phyloP scores from a whole-genome alignment of 1,139 yeast species.

The Yamadazyma dendronema region DNA sequence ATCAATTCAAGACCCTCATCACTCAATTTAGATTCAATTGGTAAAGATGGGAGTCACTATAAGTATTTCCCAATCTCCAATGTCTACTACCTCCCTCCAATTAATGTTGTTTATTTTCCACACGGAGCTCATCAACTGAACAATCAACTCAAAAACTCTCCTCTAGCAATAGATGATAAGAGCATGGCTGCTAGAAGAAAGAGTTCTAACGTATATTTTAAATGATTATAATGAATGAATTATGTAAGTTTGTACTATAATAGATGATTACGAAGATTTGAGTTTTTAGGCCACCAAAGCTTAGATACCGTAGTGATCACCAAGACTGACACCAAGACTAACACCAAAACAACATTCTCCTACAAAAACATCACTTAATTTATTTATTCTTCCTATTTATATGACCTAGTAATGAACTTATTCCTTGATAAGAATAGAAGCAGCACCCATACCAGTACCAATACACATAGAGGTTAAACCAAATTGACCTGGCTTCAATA shows the following conservation, averaged over 20 bases:
- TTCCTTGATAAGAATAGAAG: conserved; percentile 73
- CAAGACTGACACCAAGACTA: too few species aligned
- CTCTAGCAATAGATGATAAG: conserved; percentile 14
- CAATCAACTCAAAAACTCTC: conserved; percentile 5
- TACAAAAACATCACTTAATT: too few species aligned
- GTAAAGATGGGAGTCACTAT: conserved; percentile 24
- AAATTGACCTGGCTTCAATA: conserved; percentile 73
- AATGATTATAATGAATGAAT: too few species aligned
- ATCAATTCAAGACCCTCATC: conserved; percentile 15
- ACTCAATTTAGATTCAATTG: conserved; percentile 15
- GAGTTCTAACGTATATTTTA: conserved; percentile 33
- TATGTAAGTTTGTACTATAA: neutral
- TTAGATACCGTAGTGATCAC: too few species aligned
- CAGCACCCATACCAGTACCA: conserved; percentile 99
- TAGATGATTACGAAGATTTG: neutral
- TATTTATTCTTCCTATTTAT: neutral
- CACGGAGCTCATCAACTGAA: conserved; percentile 52
- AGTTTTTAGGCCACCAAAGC: too few species aligned
- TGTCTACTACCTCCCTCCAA: conserved; percentile 58
- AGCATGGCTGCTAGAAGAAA: conserved; percentile 17
- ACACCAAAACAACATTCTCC: too few species aligned
- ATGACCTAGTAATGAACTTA: conserved; percentile 7
- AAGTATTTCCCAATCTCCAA: conserved; percentile 57
- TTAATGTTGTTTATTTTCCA: conserved; percentile 59
- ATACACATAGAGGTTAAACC: conserved; percentile 96